Conservation (phyloP, 2,329 filamentous ascomycete genomes). For the Orbilia blumenaviensis region DNA sequence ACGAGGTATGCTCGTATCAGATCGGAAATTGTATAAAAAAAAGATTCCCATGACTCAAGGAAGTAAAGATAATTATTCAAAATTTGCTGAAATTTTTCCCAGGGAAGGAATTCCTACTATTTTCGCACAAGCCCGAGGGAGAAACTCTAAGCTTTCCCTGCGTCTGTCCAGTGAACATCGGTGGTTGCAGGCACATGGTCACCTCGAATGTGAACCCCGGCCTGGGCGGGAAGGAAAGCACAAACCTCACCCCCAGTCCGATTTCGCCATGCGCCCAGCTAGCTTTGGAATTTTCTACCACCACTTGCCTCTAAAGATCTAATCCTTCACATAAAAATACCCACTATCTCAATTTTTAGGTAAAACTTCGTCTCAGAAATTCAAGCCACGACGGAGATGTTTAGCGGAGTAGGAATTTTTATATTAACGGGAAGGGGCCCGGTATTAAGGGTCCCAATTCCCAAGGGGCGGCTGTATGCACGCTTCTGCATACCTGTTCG, state of each 20-base stretch:
- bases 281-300: background rate
- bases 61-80: slow-evolving; percentile 8
- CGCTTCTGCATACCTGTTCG: background rate
- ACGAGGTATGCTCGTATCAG: background rate
- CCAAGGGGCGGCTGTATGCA: slow-evolving; percentile 19
- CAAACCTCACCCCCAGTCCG: slow-evolving; percentile 27
- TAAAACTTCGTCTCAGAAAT: slow-evolving; percentile 30
- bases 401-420: background rate
- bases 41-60: slow-evolving; percentile 19
- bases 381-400: slow-evolving; percentile 29
- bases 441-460: slow-evolving; percentile 5
- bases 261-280: slow-evolving; percentile 32
- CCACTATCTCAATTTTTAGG: slow-evolving; percentile 17
- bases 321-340: slow-evolving; percentile 30
- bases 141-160: background rate
- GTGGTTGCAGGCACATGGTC: slow-evolving; percentile 28
- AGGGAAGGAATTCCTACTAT: slow-evolving; percentile 15
- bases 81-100: slow-evolving; percentile 4
- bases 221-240: slow-evolving; percentile 9
- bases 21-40: background rate
- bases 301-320: slow-evolving; percentile 20
- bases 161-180: slow-evolving; percentile 19
- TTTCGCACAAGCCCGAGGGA: slow-evolving; percentile 41
- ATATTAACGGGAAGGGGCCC: slow-evolving; percentile 3
- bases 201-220: slow-evolving; percentile 2